Evolutionary conservation across 306 rosid species (phyloP).

Genomic region (Gastrolobium bilobum): DNA sequence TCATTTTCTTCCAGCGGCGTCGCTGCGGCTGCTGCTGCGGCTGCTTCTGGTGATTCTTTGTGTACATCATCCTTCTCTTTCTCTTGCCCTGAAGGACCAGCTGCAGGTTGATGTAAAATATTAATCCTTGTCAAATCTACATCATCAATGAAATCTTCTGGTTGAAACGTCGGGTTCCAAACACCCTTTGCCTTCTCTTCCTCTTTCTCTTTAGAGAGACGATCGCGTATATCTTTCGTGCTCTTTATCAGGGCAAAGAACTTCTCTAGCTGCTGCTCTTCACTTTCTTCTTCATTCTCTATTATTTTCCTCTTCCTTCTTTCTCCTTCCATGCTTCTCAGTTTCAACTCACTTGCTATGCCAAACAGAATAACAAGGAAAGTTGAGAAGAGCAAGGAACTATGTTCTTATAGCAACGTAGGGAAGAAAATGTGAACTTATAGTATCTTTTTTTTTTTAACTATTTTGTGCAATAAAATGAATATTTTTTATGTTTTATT

Average conservation of each 20-base stretch:
- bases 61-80: not conserved
- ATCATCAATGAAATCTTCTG: slow-evolving; percentile 68
- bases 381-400: not conserved
- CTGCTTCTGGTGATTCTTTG: slow-evolving; percentile 15
- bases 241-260: slow-evolving; percentile 74
- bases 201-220: slow-evolving; percentile 41
- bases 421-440: not conserved
- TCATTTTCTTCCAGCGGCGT: not conserved
- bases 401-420: not conserved
- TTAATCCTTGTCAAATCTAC: slow-evolving; percentile 1
- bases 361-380: too few relatives aligned
- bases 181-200: slow-evolving; percentile 40
- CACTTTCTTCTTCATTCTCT: slow-evolving; percentile 50
- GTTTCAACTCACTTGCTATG: not conserved
- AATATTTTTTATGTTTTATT: too few relatives aligned
- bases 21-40: too few relatives aligned
- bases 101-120: not conserved
- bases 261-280: slow-evolving; percentile 64
- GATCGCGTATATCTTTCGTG: slow-evolving; percentile 61
- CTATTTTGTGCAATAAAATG: too few relatives aligned
- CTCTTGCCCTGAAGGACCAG: slow-evolving; percentile 46
- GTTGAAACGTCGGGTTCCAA: slow-evolving; percentile 75
- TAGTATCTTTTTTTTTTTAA: too few relatives aligned
- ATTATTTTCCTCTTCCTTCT: slow-evolving; percentile 66
- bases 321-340: slow-evolving; percentile 57